Conservation (phyloP, 441 rosid species). For the Euphorbia corollata region DNA sequence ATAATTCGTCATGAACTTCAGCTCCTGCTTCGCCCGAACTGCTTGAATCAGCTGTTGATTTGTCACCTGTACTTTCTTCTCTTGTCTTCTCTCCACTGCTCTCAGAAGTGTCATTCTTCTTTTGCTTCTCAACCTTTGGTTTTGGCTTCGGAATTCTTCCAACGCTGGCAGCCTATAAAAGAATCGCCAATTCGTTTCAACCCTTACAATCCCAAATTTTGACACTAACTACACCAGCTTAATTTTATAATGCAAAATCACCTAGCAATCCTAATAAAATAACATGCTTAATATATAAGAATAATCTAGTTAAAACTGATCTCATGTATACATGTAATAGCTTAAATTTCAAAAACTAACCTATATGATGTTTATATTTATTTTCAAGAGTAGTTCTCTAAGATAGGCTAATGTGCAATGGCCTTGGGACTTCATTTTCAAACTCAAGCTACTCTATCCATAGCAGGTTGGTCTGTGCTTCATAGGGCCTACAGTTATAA, state of each 20-base stretch:
- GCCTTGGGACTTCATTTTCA: not conserved
- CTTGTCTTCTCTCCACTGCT: constrained; percentile 24
- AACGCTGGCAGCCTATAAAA: constrained; percentile 46
- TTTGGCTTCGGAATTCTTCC: constrained; percentile 82
- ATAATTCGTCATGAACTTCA: constrained; percentile 61
- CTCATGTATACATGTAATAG: no score
- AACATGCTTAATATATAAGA: no score
- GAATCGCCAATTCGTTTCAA: not conserved
- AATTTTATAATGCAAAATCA: no score
- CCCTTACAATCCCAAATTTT: not conserved
- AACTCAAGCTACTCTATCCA: not conserved
- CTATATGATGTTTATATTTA: no score
- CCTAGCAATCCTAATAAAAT: no score
- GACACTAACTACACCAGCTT: not conserved
- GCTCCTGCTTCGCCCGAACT: constrained; percentile 28
- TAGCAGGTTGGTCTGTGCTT: no score
- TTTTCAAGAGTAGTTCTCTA: not conserved
- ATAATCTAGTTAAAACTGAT: no score
- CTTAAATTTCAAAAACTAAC: no score
- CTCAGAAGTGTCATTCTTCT: constrained; percentile 43
- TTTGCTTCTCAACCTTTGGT: constrained; percentile 66
- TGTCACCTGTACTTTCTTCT: constrained; percentile 30
- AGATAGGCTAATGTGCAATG: not conserved
- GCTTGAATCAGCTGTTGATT: constrained; percentile 30
- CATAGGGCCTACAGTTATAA: no score